phyloP scores from a whole-genome alignment of 305 asterid species.

The Rubia peregrina region DNA sequence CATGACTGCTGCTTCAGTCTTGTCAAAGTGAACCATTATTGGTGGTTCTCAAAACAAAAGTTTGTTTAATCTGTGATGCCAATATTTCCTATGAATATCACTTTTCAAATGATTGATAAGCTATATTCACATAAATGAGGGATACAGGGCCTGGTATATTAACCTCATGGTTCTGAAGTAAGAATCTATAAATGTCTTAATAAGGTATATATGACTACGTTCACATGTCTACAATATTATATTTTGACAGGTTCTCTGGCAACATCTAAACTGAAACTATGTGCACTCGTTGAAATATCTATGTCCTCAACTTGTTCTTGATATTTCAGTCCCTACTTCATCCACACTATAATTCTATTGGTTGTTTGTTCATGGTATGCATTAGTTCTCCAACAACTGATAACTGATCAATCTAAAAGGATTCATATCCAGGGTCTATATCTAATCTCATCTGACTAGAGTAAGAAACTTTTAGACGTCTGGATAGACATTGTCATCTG shows the following conservation, averaged over 20 bases:
- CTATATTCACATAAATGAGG: not conserved
- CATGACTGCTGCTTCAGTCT: too few species aligned
- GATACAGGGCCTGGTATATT: not conserved
- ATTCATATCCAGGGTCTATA: not conserved
- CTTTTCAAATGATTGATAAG: not conserved
- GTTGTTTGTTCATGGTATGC: not conserved
- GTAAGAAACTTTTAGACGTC: not conserved
- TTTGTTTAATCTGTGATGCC: not conserved
- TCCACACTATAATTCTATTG: not conserved
- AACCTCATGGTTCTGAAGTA: not conserved
- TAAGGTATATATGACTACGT: not conserved
- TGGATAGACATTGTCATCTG: not conserved
- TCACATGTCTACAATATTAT: not conserved
- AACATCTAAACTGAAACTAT: not conserved
- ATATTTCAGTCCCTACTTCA: not conserved
- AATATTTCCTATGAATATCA: not conserved
- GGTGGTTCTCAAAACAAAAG: not conserved
- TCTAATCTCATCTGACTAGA: not conserved
- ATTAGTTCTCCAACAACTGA: not conserved
- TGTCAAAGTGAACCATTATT: not conserved
- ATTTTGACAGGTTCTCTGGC: not conserved
- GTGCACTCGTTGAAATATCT: not conserved
- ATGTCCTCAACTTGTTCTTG: not conserved
- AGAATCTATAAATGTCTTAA: not conserved
- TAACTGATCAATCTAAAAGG: too few species aligned